Evolutionary conservation across 306 rosid species (phyloP).

Genomic region (Begonia peltatifolia): DNA sequence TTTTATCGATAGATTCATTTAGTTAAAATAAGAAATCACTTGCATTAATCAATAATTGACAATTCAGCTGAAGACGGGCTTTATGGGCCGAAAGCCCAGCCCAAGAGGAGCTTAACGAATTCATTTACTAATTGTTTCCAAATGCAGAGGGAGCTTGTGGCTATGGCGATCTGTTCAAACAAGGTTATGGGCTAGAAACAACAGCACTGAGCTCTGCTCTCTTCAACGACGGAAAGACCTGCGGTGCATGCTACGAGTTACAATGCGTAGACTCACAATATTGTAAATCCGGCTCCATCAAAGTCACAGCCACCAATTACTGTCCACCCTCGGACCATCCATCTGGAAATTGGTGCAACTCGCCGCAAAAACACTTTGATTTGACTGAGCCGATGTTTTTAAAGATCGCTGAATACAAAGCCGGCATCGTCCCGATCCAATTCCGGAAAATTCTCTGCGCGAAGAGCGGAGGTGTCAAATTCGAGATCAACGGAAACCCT

Average conservation of each 20-base stretch:
- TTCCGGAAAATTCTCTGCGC: conserved; percentile 8
- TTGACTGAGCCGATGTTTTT: conserved; percentile 26
- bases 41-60: no score
- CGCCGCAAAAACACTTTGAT: conserved; percentile 32
- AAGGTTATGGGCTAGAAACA: conserved; percentile 31
- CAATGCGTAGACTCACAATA: conserved; percentile 19
- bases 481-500: conserved; percentile 26
- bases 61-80: no score
- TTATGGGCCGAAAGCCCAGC: no score
- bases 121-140: no score
- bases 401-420: conserved; percentile 10
- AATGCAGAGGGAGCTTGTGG: conserved; percentile 36
- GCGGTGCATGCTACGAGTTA: conserved; percentile 31
- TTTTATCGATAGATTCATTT: no score
- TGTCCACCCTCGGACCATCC: conserved; percentile 21
- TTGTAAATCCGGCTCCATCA: conserved; percentile 21
- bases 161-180: conserved; percentile 20
- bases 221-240: conserved; percentile 20
- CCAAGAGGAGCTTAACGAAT: no score
- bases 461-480: conserved; percentile 20
- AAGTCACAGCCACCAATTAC: conserved; percentile 23
- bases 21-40: no score
- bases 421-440: conserved; percentile 20
- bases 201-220: conserved; percentile 31
- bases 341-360: conserved; percentile 24